Conservation (phyloP, 148 eudicot genomes). For the Dianthus caryophyllus region DNA sequence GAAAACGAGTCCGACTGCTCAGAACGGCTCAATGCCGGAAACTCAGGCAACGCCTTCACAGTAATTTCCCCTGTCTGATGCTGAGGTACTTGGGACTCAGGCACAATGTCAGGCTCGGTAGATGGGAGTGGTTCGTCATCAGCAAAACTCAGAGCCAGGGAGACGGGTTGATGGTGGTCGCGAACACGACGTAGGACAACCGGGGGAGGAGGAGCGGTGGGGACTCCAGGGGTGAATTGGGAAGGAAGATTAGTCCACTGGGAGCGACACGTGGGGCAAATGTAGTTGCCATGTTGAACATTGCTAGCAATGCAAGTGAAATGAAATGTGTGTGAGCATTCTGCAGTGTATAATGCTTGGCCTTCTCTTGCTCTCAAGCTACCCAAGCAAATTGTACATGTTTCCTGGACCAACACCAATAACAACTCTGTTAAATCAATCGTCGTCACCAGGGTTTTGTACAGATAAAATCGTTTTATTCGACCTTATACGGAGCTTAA, state of each 20-base stretch:
- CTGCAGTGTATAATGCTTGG: slow-evolving; percentile 38
- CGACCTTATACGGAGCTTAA: no score
- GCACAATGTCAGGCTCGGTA: slow-evolving; percentile 1
- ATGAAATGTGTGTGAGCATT: slow-evolving; percentile 39
- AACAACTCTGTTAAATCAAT: no score
- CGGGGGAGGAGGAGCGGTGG: background rate
- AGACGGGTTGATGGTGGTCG: background rate
- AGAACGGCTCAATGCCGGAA: slow-evolving; percentile 16
- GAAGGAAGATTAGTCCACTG: slow-evolving; percentile 40
- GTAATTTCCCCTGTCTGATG: slow-evolving; percentile 2
- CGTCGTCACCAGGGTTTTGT: no score
- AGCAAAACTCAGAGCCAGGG: background rate
- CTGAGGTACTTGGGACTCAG: background rate
- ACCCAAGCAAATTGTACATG: slow-evolving; percentile 34
- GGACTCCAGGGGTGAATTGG: slow-evolving; percentile 10
- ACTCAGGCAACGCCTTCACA: slow-evolving; percentile 27
- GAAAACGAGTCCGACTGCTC: slow-evolving; percentile 22
- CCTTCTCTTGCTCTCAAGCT: slow-evolving; percentile 31
- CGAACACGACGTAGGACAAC: background rate
- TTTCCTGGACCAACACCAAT: slow-evolving; percentile 21
- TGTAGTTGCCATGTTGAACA: slow-evolving; percentile 36
- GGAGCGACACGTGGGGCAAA: slow-evolving; percentile 40
- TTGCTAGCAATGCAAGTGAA: slow-evolving; percentile 33
- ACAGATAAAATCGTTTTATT: no score
- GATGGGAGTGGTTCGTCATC: slow-evolving; percentile 28